phyloP scores from a whole-genome alignment of 2,329 filamentous ascomycete genomes.

The Ceratocystis cacaofunesta region DNA sequence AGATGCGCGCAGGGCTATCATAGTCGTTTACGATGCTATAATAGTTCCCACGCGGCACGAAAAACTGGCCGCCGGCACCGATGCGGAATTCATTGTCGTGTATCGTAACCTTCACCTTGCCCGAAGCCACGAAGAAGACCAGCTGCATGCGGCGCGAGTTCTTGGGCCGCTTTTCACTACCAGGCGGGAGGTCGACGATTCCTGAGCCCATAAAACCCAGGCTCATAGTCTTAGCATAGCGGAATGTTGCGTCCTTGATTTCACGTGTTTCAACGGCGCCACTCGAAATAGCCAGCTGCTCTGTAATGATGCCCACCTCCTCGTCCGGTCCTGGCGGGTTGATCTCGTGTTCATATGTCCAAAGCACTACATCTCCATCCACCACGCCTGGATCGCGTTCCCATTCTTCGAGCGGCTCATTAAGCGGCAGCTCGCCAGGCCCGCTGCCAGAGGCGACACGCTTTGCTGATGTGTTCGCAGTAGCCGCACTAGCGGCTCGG shows the following conservation, averaged over 20 bases:
- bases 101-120: slow-evolving; percentile 66
- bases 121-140: slow-evolving; percentile 80
- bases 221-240: slow-evolving; percentile 76
- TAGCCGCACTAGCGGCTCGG: not conserved
- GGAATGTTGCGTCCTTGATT: slow-evolving; percentile 56
- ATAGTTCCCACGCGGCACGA: slow-evolving; percentile 88
- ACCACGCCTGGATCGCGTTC: slow-evolving; percentile 52
- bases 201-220: slow-evolving; percentile 79
- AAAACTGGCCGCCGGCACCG: slow-evolving; percentile 76
- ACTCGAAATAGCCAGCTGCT: slow-evolving; percentile 42
- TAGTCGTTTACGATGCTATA: slow-evolving; percentile 82
- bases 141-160: slow-evolving; percentile 95
- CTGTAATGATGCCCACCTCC: slow-evolving; percentile 37
- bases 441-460: slow-evolving; percentile 22
- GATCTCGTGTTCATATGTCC: slow-evolving; percentile 43
- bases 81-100: slow-evolving; percentile 66
- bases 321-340: slow-evolving; percentile 41
- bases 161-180: slow-evolving; percentile 73
- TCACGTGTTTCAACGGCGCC: slow-evolving; percentile 42
- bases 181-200: slow-evolving; percentile 73
- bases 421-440: slow-evolving; percentile 32
- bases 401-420: slow-evolving; percentile 51
- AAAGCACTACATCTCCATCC: slow-evolving; percentile 47
- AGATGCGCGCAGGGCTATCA: slow-evolving; percentile 57
- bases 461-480: not conserved